Evolutionary conservation across 176 grass and related monocot genomes (phyloP).

Genomic region (Aechmea fasciata): DNA sequence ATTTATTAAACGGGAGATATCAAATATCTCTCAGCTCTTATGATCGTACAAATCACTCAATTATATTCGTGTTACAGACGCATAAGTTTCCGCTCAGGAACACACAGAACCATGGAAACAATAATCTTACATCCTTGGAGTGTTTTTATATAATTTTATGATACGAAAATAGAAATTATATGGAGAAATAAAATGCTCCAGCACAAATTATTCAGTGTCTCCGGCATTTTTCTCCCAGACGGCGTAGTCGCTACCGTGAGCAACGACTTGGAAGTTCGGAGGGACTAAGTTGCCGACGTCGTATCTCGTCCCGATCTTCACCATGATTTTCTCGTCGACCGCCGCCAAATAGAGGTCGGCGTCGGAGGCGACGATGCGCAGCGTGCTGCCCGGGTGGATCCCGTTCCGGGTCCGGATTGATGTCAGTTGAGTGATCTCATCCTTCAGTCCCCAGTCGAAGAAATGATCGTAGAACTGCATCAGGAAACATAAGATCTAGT

Average conservation of each 20-base stretch:
- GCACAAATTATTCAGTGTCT: background rate
- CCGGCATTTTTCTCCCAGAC: constrained; percentile 43
- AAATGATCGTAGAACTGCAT: constrained; percentile 76
- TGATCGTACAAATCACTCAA: background rate
- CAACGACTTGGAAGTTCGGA: constrained; percentile 25
- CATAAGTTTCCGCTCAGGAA: background rate
- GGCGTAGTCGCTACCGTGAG: constrained; percentile 38
- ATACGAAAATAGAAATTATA: constrained; percentile 1
- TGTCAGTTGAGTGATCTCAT: constrained; percentile 42
- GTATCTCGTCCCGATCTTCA: constrained; percentile 44
- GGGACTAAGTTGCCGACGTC: constrained; percentile 34
- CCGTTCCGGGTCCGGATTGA: constrained; percentile 36
- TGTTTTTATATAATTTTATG: constrained; percentile 1
- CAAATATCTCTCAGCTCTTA: background rate
- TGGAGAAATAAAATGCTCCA: constrained; percentile 3
- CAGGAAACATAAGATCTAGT: background rate
- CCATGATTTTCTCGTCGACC: constrained; percentile 53
- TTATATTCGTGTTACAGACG: background rate
- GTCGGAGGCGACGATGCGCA: constrained; percentile 51
- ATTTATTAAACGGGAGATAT: too few species aligned
- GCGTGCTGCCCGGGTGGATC: constrained; percentile 39
- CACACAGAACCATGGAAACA: background rate
- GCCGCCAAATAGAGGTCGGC: constrained; percentile 55
- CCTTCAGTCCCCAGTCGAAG: constrained; percentile 55
- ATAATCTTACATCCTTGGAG: background rate